Percentiles rank a stretch among this genome's conserved stretches.
phyloP scores from a whole-genome alignment of 805 yeast species.

The Wickerhamomyces bisporus region DNA sequence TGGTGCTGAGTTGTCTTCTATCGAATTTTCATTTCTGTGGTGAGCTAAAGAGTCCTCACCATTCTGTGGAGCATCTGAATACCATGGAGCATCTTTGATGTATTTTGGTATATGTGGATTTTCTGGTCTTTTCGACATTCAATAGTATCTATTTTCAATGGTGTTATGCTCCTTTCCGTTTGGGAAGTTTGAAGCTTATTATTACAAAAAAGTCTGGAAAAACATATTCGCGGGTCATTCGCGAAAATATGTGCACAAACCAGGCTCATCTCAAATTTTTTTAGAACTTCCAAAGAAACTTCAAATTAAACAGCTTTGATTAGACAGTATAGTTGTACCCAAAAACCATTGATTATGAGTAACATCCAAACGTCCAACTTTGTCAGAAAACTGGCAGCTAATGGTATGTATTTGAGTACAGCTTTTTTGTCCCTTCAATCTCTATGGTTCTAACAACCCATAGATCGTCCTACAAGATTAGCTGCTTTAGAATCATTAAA shows the following conservation, averaged over 20 bases:
- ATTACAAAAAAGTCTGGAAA: no score
- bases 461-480: slow-evolving; percentile 64
- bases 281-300: background rate
- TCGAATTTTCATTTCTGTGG: slow-evolving; percentile 36
- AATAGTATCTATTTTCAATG: no score
- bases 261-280: slow-evolving; percentile 5
- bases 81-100: slow-evolving; percentile 39
- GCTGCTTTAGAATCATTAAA: slow-evolving; percentile 63
- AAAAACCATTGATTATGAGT: slow-evolving; percentile 6
- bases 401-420: slow-evolving; percentile 36
- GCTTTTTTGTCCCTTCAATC: no score
- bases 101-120: slow-evolving; percentile 36
- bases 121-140: slow-evolving; percentile 1
- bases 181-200: no score
- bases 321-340: background rate
- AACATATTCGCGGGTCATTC: no score
- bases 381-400: slow-evolving; percentile 80
- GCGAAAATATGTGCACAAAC: slow-evolving; percentile 2
- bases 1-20: slow-evolving; percentile 40
- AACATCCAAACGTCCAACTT: slow-evolving; percentile 42
- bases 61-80: slow-evolving; percentile 22
- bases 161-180: no score
- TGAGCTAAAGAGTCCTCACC: slow-evolving; percentile 47
- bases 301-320: background rate
- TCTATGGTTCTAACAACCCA: no score